phyloP scores from a whole-genome alignment of 1,139 yeast species.

The Taphrina confusa region DNA sequence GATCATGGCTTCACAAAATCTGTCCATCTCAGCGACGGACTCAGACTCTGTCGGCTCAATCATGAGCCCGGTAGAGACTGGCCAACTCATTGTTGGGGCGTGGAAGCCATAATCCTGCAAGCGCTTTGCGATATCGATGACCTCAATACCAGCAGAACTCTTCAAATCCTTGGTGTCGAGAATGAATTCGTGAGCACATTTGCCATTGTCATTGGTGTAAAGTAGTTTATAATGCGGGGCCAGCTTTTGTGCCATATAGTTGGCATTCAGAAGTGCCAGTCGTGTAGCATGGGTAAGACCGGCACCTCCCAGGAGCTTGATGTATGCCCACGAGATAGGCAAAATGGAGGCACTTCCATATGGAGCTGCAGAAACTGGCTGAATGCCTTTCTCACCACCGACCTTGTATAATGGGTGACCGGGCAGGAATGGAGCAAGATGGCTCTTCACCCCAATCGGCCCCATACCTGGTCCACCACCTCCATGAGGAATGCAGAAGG shows the following conservation, averaged over 20 bases:
- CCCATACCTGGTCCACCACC: slow-evolving; percentile 99
- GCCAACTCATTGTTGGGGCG: slow-evolving; percentile 99
- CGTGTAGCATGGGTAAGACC: slow-evolving; percentile 84
- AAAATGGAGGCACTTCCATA: slow-evolving; percentile 92
- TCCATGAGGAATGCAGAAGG: slow-evolving; percentile 97
- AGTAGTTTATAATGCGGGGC: slow-evolving; percentile 70
- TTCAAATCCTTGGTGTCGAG: slow-evolving; percentile 87
- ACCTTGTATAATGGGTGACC: slow-evolving; percentile 65
- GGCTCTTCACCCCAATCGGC: slow-evolving; percentile 79
- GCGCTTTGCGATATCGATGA: slow-evolving; percentile 94
- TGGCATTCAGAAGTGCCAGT: slow-evolving; percentile 90
- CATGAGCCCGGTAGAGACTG: slow-evolving; percentile 96
- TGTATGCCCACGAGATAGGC: slow-evolving; percentile 92
- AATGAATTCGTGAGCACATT: slow-evolving; percentile 96
- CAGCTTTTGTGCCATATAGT: slow-evolving; percentile 84
- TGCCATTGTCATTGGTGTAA: slow-evolving; percentile 68
- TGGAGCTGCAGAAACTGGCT: slow-evolving; percentile 88
- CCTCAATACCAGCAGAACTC: slow-evolving; percentile 72
- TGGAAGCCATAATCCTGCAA: slow-evolving; percentile 98
- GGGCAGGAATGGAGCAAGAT: slow-evolving; percentile 81
- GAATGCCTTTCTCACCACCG: slow-evolving; percentile 58
- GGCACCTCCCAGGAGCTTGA: slow-evolving; percentile 73
- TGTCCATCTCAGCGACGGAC: slow-evolving; percentile 79
- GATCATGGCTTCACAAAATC: slow-evolving; percentile 85
- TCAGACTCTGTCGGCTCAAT: slow-evolving; percentile 98